Evolutionary conservation across 371 early-diverging fungal species (phyloP), one percentile per base, ranked within the genome.

Genomic region (Apophysomyces elegans): DNA sequence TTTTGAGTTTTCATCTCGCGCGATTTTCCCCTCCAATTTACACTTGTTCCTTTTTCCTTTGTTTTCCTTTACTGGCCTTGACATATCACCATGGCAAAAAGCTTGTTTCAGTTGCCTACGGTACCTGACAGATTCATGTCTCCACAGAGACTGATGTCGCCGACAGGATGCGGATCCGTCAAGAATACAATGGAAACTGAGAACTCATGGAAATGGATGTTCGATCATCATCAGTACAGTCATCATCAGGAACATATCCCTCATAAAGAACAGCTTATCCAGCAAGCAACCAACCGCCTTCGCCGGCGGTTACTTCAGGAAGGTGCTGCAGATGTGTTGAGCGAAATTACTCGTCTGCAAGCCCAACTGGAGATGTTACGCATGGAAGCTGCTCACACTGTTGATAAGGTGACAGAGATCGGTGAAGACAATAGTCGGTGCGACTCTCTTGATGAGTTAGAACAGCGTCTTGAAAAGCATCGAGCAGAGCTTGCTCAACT

Each of bases 401-500:
- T 50, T 4, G 54, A 50, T 50, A 21, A 21, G 54, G 54, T 50
- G 54, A 11, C 54, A 9, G 21, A 50, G 54, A 50, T 50, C 0
- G 54, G 54, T 9, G 54, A 50, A 50, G 54, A 50, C 21, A 50
- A 50, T 21, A 50, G 7, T 7, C 54, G 21, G 21, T n/a, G 21
- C 21, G 21, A 50, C 1, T 2, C 54, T n/a, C 21, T 50, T 3
- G 54, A 50, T 21, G 54, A 50, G 54, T 18, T 50, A 21, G 54
- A 50, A 5, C 54, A 11, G 6, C 54, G 54, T 21, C 21, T 50
- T 21, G 54, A 50, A 21, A 50, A 38, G 7, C 70, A 70, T 26
- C 65, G 54, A 47, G 14, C 58, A 8, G 62, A 70, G 59, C 62
- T 70, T 4, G 37, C 61, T 39, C 62, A 62, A 18, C 59, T 70